Base-by-base conservation (phyloP, 192 early-diverging fungal genomes). In the Entomortierella chlamydospora region DNA sequence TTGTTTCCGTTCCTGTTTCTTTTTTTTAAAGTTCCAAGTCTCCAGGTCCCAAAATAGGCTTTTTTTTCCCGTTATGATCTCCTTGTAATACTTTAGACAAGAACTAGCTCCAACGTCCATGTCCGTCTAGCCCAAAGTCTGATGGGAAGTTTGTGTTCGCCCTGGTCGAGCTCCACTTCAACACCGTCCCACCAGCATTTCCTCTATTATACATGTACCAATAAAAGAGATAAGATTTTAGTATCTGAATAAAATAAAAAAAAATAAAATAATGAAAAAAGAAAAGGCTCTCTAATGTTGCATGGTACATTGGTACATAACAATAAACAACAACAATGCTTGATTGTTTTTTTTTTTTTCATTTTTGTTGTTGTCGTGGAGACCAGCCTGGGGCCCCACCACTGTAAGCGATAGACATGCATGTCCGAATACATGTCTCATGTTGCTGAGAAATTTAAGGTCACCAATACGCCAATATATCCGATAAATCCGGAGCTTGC, bases 181-280 rank as follows among this genome's bases (percentile, higher is more conserved):
- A 87, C 85, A 22, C 91, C 90, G 82, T 94, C 92, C 92, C 93
- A 94, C 92, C 92, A 94, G 74, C 91, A 94, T 81, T 94, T 94
- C 71, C 91, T 89, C 68, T 88, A 61, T n/a, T n/a, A n/a, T n/a
- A n/a, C n/a, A n/a, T n/a, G n/a, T n/a, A n/a, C n/a, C n/a, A n/a
- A n/a, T n/a, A n/a, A n/a, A n/a, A n/a, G n/a, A n/a, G n/a, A n/a
- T n/a, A n/a, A n/a, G n/a, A n/a, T n/a, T n/a, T n/a, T n/a, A 50
- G 25, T 37, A 39, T 43, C 5, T 45, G 2, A 15, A 45, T 30
- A 18, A 31, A 28, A n/a, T 15, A 50, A 64, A 17, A 63, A 20
- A 55, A 61, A 31, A 37, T 13, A 33, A 28, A 50, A 22, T 50
- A 50, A 50, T 22, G 26, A 29, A 28, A 18, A 41, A 43, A 37